Conservation (phyloP, 1,139 yeast genomes). For the Scheffersomyces lignicola region DNA sequence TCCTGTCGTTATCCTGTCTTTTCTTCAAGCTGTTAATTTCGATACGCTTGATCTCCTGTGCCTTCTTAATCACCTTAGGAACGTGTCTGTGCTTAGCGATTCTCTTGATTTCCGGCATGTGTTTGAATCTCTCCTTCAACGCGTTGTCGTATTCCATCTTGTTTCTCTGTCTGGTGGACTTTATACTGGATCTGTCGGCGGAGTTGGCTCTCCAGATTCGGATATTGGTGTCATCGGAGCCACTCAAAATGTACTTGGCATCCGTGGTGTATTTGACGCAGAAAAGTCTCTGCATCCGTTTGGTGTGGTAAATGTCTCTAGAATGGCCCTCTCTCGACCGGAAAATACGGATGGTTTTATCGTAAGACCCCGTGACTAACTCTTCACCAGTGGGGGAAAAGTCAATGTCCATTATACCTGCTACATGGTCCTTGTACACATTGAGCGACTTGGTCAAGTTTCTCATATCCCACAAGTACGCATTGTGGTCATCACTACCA, state of each 20-base stretch:
- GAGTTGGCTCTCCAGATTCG: conserved; percentile 91
- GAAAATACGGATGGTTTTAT: conserved; percentile 84
- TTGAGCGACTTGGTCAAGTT: conserved; percentile 76
- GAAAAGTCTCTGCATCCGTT: conserved; percentile 95
- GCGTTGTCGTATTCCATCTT: conserved; percentile 90
- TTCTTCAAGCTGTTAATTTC: conserved; percentile 74
- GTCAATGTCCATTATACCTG: conserved; percentile 93
- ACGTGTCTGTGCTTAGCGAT: conserved; percentile 90
- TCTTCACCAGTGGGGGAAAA: conserved; percentile 97
- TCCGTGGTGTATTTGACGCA: conserved; percentile 85
- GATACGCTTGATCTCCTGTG: conserved; percentile 76
- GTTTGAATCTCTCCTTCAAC: conserved; percentile 86
- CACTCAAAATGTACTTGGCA: conserved; percentile 80
- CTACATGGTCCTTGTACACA: conserved; percentile 92
- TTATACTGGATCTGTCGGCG: conserved; percentile 77
- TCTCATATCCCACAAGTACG: conserved; percentile 95
- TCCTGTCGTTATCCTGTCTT: conserved; percentile 79
- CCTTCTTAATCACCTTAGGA: conserved; percentile 84
- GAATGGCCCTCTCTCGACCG: conserved; percentile 83
- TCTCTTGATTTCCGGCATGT: conserved; percentile 94
- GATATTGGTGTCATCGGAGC: conserved; percentile 95
- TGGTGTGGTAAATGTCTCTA: conserved; percentile 92
- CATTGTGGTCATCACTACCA: conserved; percentile 93
- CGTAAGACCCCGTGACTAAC: conserved; percentile 92
- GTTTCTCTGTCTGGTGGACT: conserved; percentile 75